Evolutionary conservation across 2,329 filamentous ascomycete species (phyloP), one percentile per base, ranked within the genome.

Genomic region (Periconia macrospinosa): DNA sequence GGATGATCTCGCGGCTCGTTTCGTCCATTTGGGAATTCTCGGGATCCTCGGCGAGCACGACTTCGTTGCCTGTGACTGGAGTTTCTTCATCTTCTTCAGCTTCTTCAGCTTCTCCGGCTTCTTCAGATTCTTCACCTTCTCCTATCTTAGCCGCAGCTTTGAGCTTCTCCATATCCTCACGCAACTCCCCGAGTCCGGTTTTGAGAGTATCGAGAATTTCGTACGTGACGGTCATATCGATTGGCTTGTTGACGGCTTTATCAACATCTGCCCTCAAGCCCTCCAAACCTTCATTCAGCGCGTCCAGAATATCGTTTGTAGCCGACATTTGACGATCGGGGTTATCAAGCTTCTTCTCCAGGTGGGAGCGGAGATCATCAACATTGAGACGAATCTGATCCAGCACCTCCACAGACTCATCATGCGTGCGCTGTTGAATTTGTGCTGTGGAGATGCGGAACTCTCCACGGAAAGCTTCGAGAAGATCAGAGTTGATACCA

Each of bases 151-250:
- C 68, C 41, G 74, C 76, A 20, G 88, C 85, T n/a, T 89, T 89
- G 40, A 97, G 80, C 18, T 82, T 81, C 52, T 92, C 89, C 59
- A 97, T 90, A 46, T 97, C 92, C 1, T 84, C 81, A 49, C 87
- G 86, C 15, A 97, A 81, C 40, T 82, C 83, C 42, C 89, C 86
- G 9, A 97, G 79, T 0, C 92, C 92, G n/a, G 86, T 83, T 70
- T 89, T 95, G 52, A 97, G 81, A 0, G 90, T 91, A 55, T 96
- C 90, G 1, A 97, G 80, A 49, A 97, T 92, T 73, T 97, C 92
- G 59, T 96, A 90, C 55, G 90, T 93, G 53, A 91, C 87, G 0
- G 89, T 92, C 73, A 93, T 82, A 63, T 96, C 92, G 0, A 85
- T 79, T 6, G 92, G 90, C 75, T 91, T 94, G 68, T 93, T 87